These are phyloP conservation scores for Podospora australis DNA, from an alignment of 495 filamentous ascomycete genomes.

Conservation along the genomic window DNA sequence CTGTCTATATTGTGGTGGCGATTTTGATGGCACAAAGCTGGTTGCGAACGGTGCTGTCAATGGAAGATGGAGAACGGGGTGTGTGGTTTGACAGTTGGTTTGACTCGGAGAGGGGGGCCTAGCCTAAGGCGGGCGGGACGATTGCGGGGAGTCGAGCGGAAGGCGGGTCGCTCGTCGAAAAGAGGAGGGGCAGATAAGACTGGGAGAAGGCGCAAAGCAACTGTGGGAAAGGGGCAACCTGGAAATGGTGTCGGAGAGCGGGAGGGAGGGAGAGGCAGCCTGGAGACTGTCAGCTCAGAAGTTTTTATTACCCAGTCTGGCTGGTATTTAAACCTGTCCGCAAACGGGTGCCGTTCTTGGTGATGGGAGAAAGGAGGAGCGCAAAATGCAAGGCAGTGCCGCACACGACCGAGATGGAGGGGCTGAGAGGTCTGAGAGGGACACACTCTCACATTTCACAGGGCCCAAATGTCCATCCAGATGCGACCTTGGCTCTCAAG, in stretches of 20 bases:
- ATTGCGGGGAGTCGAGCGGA: not conserved
- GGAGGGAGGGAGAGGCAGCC: not conserved
- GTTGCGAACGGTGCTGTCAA: too few relatives aligned
- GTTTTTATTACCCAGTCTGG: not conserved
- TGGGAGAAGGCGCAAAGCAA: not conserved
- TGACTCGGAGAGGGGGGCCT: too few relatives aligned
- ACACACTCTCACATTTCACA: not conserved
- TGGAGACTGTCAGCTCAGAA: not conserved
- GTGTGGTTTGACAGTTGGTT: too few relatives aligned
- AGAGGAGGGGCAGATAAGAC: constrained; percentile 9
- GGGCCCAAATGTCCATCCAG: not conserved
- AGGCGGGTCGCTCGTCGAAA: not conserved
- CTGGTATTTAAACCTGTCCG: not conserved
- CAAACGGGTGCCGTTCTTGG: constrained; percentile 4
- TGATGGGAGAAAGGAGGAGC: constrained; percentile 11
- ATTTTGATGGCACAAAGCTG: not conserved
- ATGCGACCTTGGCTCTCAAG: constrained; percentile 3
- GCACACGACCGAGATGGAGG: constrained; percentile 9
- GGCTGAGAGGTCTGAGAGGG: constrained; percentile 4
- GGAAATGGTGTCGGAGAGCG: not conserved
- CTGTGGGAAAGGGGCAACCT: not conserved
- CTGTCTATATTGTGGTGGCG: constrained; percentile 1
- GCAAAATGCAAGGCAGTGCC: constrained; percentile 6
- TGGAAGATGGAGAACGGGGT: not conserved
- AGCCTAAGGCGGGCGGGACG: not conserved